Conservation (phyloP, 192 early-diverging fungal species). For the Backusella parvicylindrica region DNA sequence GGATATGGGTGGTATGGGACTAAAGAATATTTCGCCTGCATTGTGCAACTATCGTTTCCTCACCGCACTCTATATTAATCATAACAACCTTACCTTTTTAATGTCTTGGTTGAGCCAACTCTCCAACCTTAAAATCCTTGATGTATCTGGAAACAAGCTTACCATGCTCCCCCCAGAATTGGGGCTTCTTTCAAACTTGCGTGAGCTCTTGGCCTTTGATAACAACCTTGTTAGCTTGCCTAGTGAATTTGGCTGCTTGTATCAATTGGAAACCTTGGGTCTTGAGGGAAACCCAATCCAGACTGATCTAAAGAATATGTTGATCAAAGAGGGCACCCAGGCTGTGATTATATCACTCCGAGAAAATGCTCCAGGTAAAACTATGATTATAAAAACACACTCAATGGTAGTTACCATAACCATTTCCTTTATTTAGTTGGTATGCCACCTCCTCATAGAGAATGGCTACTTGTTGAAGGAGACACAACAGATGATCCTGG, state of each 20-base stretch:
- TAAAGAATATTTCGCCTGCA: slow-evolving; percentile 72
- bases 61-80: slow-evolving; percentile 91
- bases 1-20: slow-evolving; percentile 94
- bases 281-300: slow-evolving; percentile 94
- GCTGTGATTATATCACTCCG: slow-evolving; percentile 83
- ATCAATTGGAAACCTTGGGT: slow-evolving; percentile 85
- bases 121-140: slow-evolving; percentile 65
- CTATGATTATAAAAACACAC: not conserved
- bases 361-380: slow-evolving; percentile 82
- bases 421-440: slow-evolving; percentile 63
- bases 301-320: slow-evolving; percentile 70
- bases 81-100: slow-evolving; percentile 86
- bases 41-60: slow-evolving; percentile 86
- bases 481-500: slow-evolving; percentile 54
- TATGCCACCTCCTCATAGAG: slow-evolving; percentile 77
- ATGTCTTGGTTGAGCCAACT: slow-evolving; percentile 70
- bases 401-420: too few species aligned
- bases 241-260: slow-evolving; percentile 84
- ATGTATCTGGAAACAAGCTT: slow-evolving; percentile 89
- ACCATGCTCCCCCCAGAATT: slow-evolving; percentile 82
- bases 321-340: slow-evolving; percentile 85
- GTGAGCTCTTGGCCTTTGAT: slow-evolving; percentile 88
- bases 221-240: slow-evolving; percentile 85
- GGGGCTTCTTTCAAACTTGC: slow-evolving; percentile 75
- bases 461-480: slow-evolving; percentile 88